Conservation (phyloP, 768 basidiomycete genomes). For the Pleurotus tuoliensis region DNA sequence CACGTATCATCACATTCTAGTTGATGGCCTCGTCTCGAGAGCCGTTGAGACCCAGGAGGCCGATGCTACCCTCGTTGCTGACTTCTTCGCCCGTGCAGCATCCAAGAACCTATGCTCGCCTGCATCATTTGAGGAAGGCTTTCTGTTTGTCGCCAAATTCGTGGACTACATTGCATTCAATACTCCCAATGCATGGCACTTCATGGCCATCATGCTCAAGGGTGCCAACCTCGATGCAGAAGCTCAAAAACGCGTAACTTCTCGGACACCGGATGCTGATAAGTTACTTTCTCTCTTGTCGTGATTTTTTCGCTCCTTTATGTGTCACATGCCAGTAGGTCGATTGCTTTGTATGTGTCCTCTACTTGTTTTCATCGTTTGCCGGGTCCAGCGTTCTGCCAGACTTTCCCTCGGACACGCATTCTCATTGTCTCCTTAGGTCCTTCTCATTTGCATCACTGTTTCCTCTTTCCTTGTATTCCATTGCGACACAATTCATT, state of each 20-base stretch:
- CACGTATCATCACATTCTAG: slow-evolving; percentile 57
- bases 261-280: slow-evolving; percentile 58
- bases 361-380: neutral
- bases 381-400: too few species aligned
- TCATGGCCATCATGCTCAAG: slow-evolving; percentile 72
- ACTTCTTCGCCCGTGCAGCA: slow-evolving; percentile 63
- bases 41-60: slow-evolving; percentile 81
- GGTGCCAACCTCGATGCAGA: slow-evolving; percentile 68
- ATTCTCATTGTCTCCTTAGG: neutral
- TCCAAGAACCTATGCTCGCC: slow-evolving; percentile 57
- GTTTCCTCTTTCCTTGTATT: neutral
- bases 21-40: slow-evolving; percentile 68
- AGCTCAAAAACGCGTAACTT: slow-evolving; percentile 48
- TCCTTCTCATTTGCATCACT: neutral
- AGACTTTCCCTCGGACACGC: neutral
- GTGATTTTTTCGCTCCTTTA: slow-evolving; percentile 28
- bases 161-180: slow-evolving; percentile 90
- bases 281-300: slow-evolving; percentile 57
- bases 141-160: slow-evolving; percentile 63
- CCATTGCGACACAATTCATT: too few species aligned
- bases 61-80: slow-evolving; percentile 73
- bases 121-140: slow-evolving; percentile 70
- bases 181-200: slow-evolving; percentile 78
- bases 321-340: slow-evolving; percentile 17
- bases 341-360: slow-evolving; percentile 24